Evolutionary conservation across 805 yeast genomes (phyloP), one percentile per base, ranked within the genome.

Genomic region (Kazachstania viticola): DNA sequence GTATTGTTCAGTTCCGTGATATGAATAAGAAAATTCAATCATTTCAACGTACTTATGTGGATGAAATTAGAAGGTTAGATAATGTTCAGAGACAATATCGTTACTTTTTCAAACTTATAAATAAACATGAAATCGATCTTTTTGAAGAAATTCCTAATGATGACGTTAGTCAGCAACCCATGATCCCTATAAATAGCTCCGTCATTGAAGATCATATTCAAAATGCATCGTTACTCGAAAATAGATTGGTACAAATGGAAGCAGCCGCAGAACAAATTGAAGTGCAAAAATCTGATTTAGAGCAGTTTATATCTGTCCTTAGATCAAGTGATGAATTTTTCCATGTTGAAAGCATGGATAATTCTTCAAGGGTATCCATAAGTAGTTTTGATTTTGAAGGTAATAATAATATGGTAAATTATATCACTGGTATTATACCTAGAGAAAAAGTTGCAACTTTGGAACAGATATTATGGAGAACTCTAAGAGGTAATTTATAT

Each of bases 31-130:
- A 75, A 40, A 80, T 83, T 28, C 77, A 75, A 45, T 71, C 82
- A 21, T 91, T 91, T 61, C 97, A 88, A 61, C 71, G 98, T 40
- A 67, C 88, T 3, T 91, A 80, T 56, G 95, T 91, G 36, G 74
- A 76, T 48, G 97, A 91, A 48, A 74, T 84, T 39, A 73, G 95
- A 48, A 68, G 70, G 36, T 64, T 82, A 33, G 96, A 88, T 56
- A 80, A 84, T 51, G 72, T 79, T n/a, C 83, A 85, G 56, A 76
- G 96, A 39, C 97, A 88, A 56, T 69, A 77, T 33, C 65, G 80
- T 23, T 71, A 62, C 40, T 58, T 73, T 45, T 65, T 66, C 38
- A 46, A 58, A 1, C 65, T 74, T 30, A 65, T 80, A 31, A 63
- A 63, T 32, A 62, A 65, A 27, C 74, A 70, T 42, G 60, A 60